Conservation (phyloP, 495 filamentous ascomycete species). For the Tetracladium setigerum region DNA sequence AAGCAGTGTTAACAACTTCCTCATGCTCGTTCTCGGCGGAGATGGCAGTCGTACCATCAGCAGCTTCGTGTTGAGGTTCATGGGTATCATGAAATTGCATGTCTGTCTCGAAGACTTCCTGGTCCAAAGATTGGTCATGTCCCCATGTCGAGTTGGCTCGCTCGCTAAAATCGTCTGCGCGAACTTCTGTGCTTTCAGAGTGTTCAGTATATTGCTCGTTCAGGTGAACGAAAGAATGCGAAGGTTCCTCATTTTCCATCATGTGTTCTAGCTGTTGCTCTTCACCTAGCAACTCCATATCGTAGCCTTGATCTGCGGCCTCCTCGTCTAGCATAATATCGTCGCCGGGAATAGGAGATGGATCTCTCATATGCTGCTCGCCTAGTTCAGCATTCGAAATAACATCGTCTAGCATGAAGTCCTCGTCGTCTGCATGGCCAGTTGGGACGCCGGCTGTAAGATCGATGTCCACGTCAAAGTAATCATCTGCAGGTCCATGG, state of each 20-base stretch:
- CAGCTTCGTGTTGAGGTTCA: too few species aligned
- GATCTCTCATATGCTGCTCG: slow-evolving; percentile 5
- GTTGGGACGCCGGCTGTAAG: slow-evolving; percentile 49
- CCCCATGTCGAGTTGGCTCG: too few species aligned
- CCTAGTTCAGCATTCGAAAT: slow-evolving; percentile 17
- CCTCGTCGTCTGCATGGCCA: slow-evolving; percentile 44
- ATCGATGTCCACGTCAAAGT: slow-evolving; percentile 73
- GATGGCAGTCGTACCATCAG: too few species aligned
- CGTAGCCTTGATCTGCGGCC: slow-evolving; percentile 30
- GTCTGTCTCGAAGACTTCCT: too few species aligned
- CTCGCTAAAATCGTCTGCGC: too few species aligned
- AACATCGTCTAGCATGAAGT: slow-evolving; percentile 52
- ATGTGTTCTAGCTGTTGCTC: not conserved
- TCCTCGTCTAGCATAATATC: slow-evolving; percentile 43
- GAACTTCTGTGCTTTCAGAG: not conserved
- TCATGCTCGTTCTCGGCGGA: too few species aligned
- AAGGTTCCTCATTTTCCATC: slow-evolving; percentile 1
- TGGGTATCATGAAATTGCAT: too few species aligned
- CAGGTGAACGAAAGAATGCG: too few species aligned
- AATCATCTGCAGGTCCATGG: slow-evolving; percentile 42
- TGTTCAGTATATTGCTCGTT: slow-evolving; percentile 17
- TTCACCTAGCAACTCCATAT: slow-evolving; percentile 24
- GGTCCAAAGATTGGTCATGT: too few species aligned
- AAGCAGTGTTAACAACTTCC: too few species aligned
- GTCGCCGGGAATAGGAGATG: slow-evolving; percentile 24